phyloP scores from a whole-genome alignment of 768 basidiomycete species.

The Gloeopeniophorella convolvens region DNA sequence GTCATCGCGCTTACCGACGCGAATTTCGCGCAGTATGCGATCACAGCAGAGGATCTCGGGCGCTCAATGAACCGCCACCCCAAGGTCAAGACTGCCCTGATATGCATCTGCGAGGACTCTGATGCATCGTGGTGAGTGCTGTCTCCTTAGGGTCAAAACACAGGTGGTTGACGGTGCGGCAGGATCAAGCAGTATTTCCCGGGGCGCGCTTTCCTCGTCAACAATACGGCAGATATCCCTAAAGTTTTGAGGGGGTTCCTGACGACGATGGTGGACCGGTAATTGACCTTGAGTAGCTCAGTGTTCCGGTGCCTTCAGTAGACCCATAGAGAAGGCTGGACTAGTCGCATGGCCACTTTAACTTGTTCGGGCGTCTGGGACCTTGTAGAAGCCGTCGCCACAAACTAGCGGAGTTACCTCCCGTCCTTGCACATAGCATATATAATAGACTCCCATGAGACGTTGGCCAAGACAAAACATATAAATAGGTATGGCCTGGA shows the following conservation, averaged over 20 bases:
- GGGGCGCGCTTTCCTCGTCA: slow-evolving; percentile 52
- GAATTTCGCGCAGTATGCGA: slow-evolving; percentile 57
- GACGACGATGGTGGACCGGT: slow-evolving; percentile 27
- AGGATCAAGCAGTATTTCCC: slow-evolving; percentile 62
- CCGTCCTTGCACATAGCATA: too few relatives aligned
- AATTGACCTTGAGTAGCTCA: too few relatives aligned
- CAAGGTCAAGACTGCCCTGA: slow-evolving; percentile 60
- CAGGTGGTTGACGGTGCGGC: neutral
- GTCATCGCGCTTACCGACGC: slow-evolving; percentile 69
- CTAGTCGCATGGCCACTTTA: too few relatives aligned
- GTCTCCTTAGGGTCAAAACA: neutral
- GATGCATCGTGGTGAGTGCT: slow-evolving; percentile 49
- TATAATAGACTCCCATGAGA: too few relatives aligned
- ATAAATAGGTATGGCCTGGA: slow-evolving; percentile 10
- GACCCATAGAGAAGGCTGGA: too few relatives aligned
- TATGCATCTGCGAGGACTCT: slow-evolving; percentile 66
- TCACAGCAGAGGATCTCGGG: slow-evolving; percentile 52
- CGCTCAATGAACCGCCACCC: slow-evolving; percentile 51
- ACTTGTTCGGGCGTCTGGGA: too few relatives aligned
- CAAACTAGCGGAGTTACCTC: too few relatives aligned
- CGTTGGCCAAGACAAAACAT: neutral
- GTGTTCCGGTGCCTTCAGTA: too few relatives aligned
- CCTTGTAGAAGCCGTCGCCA: too few relatives aligned
- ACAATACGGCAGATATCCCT: slow-evolving; percentile 58
- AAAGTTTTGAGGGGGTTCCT: slow-evolving; percentile 56